Conservation (phyloP, 2,329 filamentous ascomycete species). For the Acarospora socialis region DNA sequence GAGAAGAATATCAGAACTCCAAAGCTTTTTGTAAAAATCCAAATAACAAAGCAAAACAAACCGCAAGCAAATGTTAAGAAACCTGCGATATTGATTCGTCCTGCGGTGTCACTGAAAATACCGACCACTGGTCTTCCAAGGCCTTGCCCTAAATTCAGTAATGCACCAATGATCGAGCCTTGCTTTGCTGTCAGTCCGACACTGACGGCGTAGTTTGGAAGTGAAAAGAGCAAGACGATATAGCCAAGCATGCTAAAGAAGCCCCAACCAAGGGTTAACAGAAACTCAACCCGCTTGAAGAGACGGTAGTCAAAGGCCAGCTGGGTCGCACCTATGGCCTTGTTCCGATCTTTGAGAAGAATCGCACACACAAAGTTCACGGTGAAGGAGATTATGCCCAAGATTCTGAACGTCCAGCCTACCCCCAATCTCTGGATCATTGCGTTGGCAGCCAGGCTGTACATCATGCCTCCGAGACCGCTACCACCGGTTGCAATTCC, state of each 20-base stretch:
- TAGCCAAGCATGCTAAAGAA: constrained; percentile 62
- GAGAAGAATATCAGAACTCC: constrained; percentile 58
- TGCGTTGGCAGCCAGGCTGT: constrained; percentile 51
- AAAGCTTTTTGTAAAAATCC: constrained; percentile 55
- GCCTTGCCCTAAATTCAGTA: constrained; percentile 52
- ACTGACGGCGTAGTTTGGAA: constrained; percentile 57
- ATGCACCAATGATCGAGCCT: constrained; percentile 55
- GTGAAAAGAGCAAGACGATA: constrained; percentile 59
- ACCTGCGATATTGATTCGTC: constrained; percentile 58
- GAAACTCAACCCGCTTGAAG: constrained; percentile 47
- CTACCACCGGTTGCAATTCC: constrained; percentile 54
- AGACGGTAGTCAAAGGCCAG: constrained; percentile 50
- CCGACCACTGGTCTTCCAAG: constrained; percentile 59
- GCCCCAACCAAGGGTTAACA: constrained; percentile 52
- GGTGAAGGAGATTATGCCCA: constrained; percentile 46
- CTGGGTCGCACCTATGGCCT: constrained; percentile 52
- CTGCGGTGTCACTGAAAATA: constrained; percentile 54
- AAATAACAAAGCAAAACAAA: constrained; percentile 54
- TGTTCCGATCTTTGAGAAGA: constrained; percentile 57
- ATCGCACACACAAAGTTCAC: constrained; percentile 51
- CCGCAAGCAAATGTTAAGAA: constrained; percentile 50
- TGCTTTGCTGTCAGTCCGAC: constrained; percentile 54
- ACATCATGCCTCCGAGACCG: constrained; percentile 59
- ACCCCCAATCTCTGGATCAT: constrained; percentile 53
- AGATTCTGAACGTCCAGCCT: constrained; percentile 51